phyloP scores from a whole-genome alignment of 2,329 filamentous ascomycete genomes.

The Dendryphion nanum region DNA sequence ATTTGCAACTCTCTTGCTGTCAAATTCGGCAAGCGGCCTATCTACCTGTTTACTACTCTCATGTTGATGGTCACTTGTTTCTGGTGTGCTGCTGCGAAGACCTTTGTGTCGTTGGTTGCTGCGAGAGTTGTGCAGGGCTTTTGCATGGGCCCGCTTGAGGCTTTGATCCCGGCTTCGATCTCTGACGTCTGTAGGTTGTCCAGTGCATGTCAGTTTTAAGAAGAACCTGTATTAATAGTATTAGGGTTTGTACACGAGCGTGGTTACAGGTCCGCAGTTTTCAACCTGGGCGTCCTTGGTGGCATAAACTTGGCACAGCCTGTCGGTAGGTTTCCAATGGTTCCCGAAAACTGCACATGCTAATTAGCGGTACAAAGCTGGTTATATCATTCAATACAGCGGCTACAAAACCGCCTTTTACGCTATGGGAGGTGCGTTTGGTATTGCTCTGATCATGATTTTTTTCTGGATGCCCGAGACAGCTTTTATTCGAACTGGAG shows the following conservation, averaged over 20 bases:
- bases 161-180: constrained; percentile 22
- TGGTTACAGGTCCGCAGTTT: constrained; percentile 21
- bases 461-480: constrained; percentile 26
- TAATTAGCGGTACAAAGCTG: constrained; percentile 1
- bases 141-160: constrained; percentile 20
- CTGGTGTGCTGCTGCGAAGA: constrained; percentile 22
- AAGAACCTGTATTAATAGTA: too few relatives aligned
- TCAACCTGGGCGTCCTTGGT: constrained; percentile 23
- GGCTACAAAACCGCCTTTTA: constrained; percentile 19
- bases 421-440: constrained; percentile 20
- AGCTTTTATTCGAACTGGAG: constrained; percentile 11
- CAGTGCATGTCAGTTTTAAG: too few relatives aligned
- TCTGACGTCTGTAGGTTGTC: constrained; percentile 22
- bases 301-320: constrained; percentile 24
- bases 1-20: constrained; percentile 22
- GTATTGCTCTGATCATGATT: constrained; percentile 19
- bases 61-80: constrained; percentile 19
- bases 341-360: background rate
- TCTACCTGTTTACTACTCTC: constrained; percentile 19
- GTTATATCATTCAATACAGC: constrained; percentile 20
- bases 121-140: constrained; percentile 20
- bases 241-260: constrained; percentile 18
- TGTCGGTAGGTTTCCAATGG: constrained; percentile 7
- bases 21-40: constrained; percentile 20
- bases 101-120: constrained; percentile 17